A percentile compares a stretch with the other conserved stretches of the same genome.
phyloP scores from a whole-genome alignment of 129 eudicot genomes.

The Calendula officinalis region DNA sequence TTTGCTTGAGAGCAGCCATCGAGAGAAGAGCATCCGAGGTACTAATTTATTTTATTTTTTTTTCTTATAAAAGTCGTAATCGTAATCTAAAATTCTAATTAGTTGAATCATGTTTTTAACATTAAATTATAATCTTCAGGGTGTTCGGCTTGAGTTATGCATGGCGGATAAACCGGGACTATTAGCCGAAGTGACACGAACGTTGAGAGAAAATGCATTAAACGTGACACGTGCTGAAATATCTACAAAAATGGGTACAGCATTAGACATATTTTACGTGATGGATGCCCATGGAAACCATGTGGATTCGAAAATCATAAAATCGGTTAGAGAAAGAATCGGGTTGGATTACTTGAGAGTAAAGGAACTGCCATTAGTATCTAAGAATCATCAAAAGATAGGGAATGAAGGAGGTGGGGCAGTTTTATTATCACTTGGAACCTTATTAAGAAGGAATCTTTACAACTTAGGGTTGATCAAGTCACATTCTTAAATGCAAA shows the following conservation, averaged over 20 bases:
- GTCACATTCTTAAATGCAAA: slow-evolving; percentile 50
- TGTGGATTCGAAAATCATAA: slow-evolving; percentile 52
- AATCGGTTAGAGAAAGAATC: slow-evolving; percentile 52
- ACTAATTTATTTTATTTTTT: not conserved
- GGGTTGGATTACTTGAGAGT: slow-evolving; percentile 61
- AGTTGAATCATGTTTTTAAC: not conserved
- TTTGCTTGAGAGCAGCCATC: slow-evolving; percentile 63
- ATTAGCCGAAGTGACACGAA: slow-evolving; percentile 75
- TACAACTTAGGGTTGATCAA: slow-evolving; percentile 74
- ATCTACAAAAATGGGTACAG: slow-evolving; percentile 48
- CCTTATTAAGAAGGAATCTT: slow-evolving; percentile 77
- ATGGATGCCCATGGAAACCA: slow-evolving; percentile 67
- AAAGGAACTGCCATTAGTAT: slow-evolving; percentile 56
- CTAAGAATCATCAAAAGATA: slow-evolving; percentile 32
- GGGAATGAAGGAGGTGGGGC: slow-evolving; percentile 58
- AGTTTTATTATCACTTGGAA: slow-evolving; percentile 76
- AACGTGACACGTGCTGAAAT: slow-evolving; percentile 86
- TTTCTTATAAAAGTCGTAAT: slow-evolving; percentile 4
- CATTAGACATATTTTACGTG: slow-evolving; percentile 55
- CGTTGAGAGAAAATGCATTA: slow-evolving; percentile 78
- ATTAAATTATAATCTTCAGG: slow-evolving; percentile 34
- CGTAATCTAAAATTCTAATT: not conserved
- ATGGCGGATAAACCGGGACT: slow-evolving; percentile 52
- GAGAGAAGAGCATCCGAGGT: slow-evolving; percentile 90
- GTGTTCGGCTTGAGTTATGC: slow-evolving; percentile 71